phyloP scores from a whole-genome alignment of 2,329 filamentous ascomycete genomes.

The Pseudocercospora crystallina region DNA sequence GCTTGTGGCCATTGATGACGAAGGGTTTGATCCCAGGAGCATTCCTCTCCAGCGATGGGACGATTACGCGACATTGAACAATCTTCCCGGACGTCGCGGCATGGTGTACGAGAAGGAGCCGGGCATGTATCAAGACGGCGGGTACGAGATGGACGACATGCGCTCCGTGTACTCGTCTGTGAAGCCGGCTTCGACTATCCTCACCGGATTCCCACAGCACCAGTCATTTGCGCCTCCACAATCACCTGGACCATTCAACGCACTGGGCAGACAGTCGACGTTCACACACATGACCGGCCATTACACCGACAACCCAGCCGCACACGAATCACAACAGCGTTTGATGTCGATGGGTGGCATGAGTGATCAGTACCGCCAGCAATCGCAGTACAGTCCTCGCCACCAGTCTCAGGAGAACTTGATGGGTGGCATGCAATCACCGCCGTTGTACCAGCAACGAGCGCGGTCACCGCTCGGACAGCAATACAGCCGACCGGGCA shows the following conservation, averaged over 20 bases:
- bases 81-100: conserved; percentile 86
- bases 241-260: conserved; percentile 71
- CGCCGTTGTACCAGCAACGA: conserved; percentile 29
- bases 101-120: conserved; percentile 31
- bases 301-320: conserved; percentile 62
- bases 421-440: conserved; percentile 34
- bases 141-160: conserved; percentile 98
- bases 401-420: conserved; percentile 35
- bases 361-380: conserved; percentile 41
- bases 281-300: conserved; percentile 53
- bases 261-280: conserved; percentile 68
- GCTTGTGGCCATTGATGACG: conserved; percentile 79
- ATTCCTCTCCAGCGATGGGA: conserved; percentile 97
- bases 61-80: conserved; percentile 84
- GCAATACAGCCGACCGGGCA: conserved; percentile 31
- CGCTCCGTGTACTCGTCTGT: conserved; percentile 93
- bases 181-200: conserved; percentile 78
- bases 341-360: conserved; percentile 62
- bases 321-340: conserved; percentile 45
- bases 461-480: conserved; percentile 23
- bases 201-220: conserved; percentile 72
- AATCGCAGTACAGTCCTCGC: conserved; percentile 42
- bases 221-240: conserved; percentile 64
- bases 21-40: conserved; percentile 84
- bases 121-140: conserved; percentile 40